A percentile compares a stretch with the other conserved stretches of the same genome.
phyloP scores from a whole-genome alignment of 108 stramenopile species.

The Skeletonema menzelii region DNA sequence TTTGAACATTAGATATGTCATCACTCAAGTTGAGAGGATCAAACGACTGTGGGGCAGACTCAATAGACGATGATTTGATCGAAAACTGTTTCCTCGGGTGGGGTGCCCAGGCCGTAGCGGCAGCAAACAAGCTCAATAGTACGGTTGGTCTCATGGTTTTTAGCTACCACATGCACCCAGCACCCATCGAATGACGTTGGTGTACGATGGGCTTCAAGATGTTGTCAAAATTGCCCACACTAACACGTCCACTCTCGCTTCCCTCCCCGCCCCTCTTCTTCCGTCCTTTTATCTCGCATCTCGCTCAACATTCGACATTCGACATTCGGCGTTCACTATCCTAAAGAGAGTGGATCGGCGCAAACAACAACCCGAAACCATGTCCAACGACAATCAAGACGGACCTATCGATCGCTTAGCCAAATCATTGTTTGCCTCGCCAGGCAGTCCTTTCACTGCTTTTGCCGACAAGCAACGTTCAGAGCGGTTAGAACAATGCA shows the following conservation, averaged over 20 bases:
- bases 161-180: neutral
- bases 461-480: constrained; percentile 37
- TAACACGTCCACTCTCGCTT: no score
- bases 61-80: neutral
- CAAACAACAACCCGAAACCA: neutral
- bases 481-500: constrained; percentile 34
- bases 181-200: neutral
- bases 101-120: constrained; percentile 30
- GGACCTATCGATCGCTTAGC: constrained; percentile 33
- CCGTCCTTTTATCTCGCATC: no score
- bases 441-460: constrained; percentile 21
- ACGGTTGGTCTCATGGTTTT: constrained; percentile 5
- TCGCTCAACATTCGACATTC: no score
- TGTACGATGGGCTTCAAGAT: no score
- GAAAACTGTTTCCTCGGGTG: constrained; percentile 11
- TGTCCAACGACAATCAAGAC: constrained; percentile 3
- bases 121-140: constrained; percentile 11
- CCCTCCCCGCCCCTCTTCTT: no score
- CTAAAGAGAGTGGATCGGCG: no score
- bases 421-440: constrained; percentile 25
- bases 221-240: no score
- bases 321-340: no score
- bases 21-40: constrained; percentile 24
- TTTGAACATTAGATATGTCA: neutral
- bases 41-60: constrained; percentile 12